These are phyloP conservation scores for Malassezia cuniculi DNA, from an alignment of 1,284 basidiomycete species.

Conservation along the genomic window DNA sequence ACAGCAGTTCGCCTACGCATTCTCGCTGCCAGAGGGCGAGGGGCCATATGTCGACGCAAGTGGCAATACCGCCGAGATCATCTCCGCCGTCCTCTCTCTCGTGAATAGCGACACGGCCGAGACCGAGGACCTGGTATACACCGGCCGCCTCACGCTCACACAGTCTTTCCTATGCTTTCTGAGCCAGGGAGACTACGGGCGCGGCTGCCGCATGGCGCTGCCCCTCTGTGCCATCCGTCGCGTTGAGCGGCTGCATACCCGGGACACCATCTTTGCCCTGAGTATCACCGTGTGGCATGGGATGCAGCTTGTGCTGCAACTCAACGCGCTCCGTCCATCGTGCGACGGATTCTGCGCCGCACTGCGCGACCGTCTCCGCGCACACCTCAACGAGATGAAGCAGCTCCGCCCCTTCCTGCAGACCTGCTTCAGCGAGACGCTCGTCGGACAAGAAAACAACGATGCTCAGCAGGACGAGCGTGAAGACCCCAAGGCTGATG, in stretches of 20 bases:
- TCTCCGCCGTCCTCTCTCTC: constrained; percentile 38
- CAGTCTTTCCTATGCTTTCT: constrained; percentile 82
- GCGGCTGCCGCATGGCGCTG: constrained; percentile 73
- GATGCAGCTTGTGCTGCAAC: constrained; percentile 84
- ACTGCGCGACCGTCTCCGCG: constrained; percentile 76
- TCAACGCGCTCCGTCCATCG: constrained; percentile 86
- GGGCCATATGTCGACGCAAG: constrained; percentile 21
- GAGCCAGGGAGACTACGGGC: constrained; percentile 69
- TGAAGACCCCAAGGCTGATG: constrained; percentile 39
- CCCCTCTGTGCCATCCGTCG: constrained; percentile 84
- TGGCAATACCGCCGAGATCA: constrained; percentile 22
- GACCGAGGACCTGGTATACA: constrained; percentile 39
- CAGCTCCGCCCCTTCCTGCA: constrained; percentile 76
- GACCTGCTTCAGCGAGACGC: constrained; percentile 86
- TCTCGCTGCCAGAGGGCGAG: constrained; percentile 30
- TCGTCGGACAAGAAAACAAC: constrained; percentile 49
- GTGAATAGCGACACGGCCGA: constrained; percentile 21
- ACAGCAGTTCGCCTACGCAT: constrained; percentile 33
- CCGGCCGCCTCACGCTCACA: constrained; percentile 73
- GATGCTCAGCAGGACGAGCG: constrained; percentile 5
- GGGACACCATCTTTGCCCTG: constrained; percentile 64
- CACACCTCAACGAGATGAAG: constrained; percentile 67
- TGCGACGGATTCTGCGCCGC: constrained; percentile 87
- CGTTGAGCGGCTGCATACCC: constrained; percentile 70
- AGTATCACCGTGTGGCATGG: constrained; percentile 90